These are phyloP conservation scores for Pseudozyma tsukubaensis DNA, from an alignment of 1,284 basidiomycete species.

Conservation along the genomic window DNA sequence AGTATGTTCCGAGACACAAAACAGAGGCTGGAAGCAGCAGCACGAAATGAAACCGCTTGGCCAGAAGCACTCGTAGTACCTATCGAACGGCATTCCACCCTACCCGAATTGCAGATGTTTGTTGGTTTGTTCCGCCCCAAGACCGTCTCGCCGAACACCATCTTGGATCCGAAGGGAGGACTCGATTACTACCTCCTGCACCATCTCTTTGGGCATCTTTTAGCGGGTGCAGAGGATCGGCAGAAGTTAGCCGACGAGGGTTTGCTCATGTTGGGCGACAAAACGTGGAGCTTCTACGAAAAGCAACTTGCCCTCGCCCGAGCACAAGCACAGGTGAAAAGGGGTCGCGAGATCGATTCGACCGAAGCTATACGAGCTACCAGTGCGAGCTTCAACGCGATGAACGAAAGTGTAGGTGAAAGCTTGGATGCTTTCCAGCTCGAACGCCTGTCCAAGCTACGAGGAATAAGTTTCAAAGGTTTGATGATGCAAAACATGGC, in stretches of 20 bases:
- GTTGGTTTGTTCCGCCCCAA: conserved; percentile 76
- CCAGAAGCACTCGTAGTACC: conserved; percentile 70
- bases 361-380: conserved; percentile 22
- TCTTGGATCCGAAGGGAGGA: conserved; percentile 39
- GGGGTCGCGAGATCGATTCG: conserved; percentile 14
- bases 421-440: conserved; percentile 28
- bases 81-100: conserved; percentile 82
- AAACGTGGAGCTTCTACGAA: conserved; percentile 46
- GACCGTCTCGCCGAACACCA: conserved; percentile 50
- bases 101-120: conserved; percentile 83
- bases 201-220: conserved; percentile 42
- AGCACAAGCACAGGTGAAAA: conserved; percentile 20
- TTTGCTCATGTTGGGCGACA: conserved; percentile 34
- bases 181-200: conserved; percentile 50
- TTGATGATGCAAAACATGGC: conserved; percentile 53
- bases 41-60: conserved; percentile 35
- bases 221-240: conserved; percentile 24
- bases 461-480: conserved; percentile 41
- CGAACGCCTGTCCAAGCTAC: conserved; percentile 22
- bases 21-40: conserved; percentile 68
- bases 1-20: conserved; percentile 74
- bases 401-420: conserved; percentile 7
- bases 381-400: conserved; percentile 7
- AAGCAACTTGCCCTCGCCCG: conserved; percentile 28
- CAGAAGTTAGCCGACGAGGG: conserved; percentile 33